Evolutionary conservation across 2,329 filamentous ascomycete genomes (phyloP).

Genomic region (Sporothrix variecibatus): DNA sequence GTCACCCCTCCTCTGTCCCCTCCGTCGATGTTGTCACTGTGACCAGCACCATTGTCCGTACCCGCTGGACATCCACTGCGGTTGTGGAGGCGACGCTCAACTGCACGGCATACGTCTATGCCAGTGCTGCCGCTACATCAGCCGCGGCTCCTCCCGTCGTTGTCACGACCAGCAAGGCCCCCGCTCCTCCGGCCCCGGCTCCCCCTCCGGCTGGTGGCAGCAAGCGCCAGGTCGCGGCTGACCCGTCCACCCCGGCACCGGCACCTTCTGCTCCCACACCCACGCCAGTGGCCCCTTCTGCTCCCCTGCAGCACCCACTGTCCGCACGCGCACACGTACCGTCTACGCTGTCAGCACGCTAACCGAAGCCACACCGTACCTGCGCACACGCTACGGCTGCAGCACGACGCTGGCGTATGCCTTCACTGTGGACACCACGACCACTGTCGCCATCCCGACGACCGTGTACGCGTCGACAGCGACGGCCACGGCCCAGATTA

Average conservation of each 20-base stretch:
- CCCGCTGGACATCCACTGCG: slow-evolving; percentile 26
- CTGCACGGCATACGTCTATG: slow-evolving; percentile 19
- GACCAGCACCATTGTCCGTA: slow-evolving; percentile 29
- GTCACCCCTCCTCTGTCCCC: background rate
- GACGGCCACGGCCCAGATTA: slow-evolving; percentile 28
- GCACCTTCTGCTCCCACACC: background rate
- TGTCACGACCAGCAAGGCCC: slow-evolving; percentile 1
- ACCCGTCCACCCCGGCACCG: background rate
- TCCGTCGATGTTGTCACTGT: slow-evolving; percentile 23
- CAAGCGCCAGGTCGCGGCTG: background rate
- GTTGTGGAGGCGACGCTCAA: background rate
- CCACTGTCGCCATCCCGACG: slow-evolving; percentile 27
- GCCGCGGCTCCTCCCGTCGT: slow-evolving; percentile 8
- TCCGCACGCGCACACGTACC: slow-evolving; percentile 29
- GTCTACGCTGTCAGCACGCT: slow-evolving; percentile 27
- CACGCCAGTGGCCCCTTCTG: too few species aligned
- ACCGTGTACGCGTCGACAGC: slow-evolving; percentile 24
- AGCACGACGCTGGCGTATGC: slow-evolving; percentile 27
- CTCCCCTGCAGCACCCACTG: background rate
- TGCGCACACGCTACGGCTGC: slow-evolving; percentile 30
- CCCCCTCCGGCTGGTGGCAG: background rate
- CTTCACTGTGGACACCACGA: slow-evolving; percentile 30
- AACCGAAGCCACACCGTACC: slow-evolving; percentile 26
- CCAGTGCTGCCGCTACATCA: background rate
- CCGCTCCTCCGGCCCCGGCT: background rate